Base-by-base conservation (phyloP, 345 rosid genomes). In the Populus alba region DNA sequence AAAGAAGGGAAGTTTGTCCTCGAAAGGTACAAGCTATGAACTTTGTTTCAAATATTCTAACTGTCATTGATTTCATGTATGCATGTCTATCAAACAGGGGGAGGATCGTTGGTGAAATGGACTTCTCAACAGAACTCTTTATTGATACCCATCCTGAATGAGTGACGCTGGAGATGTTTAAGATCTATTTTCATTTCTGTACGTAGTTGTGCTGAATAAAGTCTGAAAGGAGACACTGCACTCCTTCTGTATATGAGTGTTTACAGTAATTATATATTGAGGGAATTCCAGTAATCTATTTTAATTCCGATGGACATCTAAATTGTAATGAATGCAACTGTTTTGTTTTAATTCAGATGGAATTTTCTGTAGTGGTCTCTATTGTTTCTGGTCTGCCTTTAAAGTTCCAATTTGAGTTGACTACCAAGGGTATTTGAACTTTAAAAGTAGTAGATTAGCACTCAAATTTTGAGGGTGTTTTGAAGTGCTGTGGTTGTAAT, bases 1-100 rank as follows among this genome's bases (percentile, higher is more conserved):
- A 92, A 92, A 82, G 97, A 89, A 87, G 95, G 97, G 77, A 92
- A 91, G 84, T 86, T 84, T 68, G 94, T 94, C 71, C 87, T 92
- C 1, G 97, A 94, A 82, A 94, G 98, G 97, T 92, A 86, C 7
- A 68, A 47, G 22, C 70, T 73, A n/a, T 31, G n/a, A 65, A 73
- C 71, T 38, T 38, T 66, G 39, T 38, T 55, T 27, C 45, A 9
- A 66, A 63, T 41, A 33, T 49, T 43, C n/a, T 7, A 73, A 33
- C 66, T 71, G 16, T 20, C 70, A 33, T 53, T 20, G 25, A 39
- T 57, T 53, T 16, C 10, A 43, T 75, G 29, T 15, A 66, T 69
- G 23, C 66, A 17, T 73, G 65, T 45, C 55, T 37, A 5, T 74
- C 62, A 62, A 69, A 43, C 89, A 92, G 93, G 87, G 92, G 87